phyloP scores from a whole-genome alignment of 176 grass and related monocot genomes.

The Oryza coarctata region DNA sequence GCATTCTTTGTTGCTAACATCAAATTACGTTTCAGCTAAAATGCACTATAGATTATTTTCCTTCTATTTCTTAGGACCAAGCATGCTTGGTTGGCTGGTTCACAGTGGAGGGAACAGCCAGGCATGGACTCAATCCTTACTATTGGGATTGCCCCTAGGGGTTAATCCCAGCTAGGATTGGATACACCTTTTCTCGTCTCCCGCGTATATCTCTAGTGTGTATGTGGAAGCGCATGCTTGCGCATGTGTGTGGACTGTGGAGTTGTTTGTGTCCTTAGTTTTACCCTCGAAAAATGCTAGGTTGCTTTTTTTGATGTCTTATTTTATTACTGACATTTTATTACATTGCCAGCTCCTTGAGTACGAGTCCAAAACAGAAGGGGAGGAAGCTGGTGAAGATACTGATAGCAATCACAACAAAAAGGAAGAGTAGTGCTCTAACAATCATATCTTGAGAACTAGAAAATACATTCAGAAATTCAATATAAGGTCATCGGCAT shows the following conservation, averaged over 20 bases:
- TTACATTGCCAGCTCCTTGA: slow-evolving; percentile 58
- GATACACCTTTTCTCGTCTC: not conserved
- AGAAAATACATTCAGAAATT: not conserved
- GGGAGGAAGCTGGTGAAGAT: slow-evolving; percentile 27
- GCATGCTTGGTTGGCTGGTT: not conserved
- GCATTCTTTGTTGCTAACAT: not conserved
- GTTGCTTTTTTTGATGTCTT: not conserved
- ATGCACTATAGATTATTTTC: not conserved
- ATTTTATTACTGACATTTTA: not conserved
- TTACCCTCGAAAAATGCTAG: not conserved
- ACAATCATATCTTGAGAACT: not conserved
- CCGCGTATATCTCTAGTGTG: not conserved
- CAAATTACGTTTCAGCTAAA: not conserved
- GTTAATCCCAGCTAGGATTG: not conserved
- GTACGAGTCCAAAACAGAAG: slow-evolving; percentile 54
- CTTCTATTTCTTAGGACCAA: not conserved
- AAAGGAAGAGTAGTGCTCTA: slow-evolving; percentile 35
- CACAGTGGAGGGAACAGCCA: not conserved
- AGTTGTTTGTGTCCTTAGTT: not conserved
- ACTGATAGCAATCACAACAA: slow-evolving; percentile 28
- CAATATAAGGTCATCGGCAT: slow-evolving; percentile 5
- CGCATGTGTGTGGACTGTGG: too few species aligned
- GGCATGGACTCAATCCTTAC: not conserved
- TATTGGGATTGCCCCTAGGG: not conserved
- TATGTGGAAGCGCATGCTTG: not conserved